Evolutionary conservation across 768 basidiomycete species (phyloP), one percentile per base, ranked within the genome.

Genomic region (Hericium rajendrae): DNA sequence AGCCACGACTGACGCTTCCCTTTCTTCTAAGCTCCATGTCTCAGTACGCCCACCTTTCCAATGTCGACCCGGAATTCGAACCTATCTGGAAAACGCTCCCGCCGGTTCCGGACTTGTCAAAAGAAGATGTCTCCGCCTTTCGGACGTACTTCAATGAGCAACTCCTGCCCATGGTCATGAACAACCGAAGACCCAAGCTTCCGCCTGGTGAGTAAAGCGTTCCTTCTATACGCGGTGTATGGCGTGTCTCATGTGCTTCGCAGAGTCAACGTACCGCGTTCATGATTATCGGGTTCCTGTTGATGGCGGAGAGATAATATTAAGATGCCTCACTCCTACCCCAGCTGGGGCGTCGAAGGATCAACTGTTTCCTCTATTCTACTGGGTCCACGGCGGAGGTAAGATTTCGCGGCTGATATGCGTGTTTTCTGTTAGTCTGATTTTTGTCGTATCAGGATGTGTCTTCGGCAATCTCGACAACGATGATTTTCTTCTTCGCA

Each of bases 401-500:
- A 22, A n/a, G 60, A 9, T 15, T 24, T 16, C 16, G 18, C 50
- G n/a, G 6, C 15, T 4, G 22, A 38, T n/a, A 9, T 13, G 11
- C 13, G 3, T 46, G 4, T 46, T 5, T 8, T 13, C 10, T 38
- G 16, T 18, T 8, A 18, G 12, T 26, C 28, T 32, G 5, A 32
- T 32, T 4, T n/a, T 1, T 11, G 8, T n/a, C 11, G 16, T 38
- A 22, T 26, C 22, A 62, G 61, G 61, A 22, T 59, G 51, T n/a
- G 20, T 57, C 3, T 40, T 55, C 9, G 63, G 63, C 2, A 43
- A 57, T 13, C 18, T 66, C 13, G 57, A 64, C 11, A 15, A 26
- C 2, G 62, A 65, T 43, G 64, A 63, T 51, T 49, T 32, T 13
- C 40, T 54, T 20, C 59, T 63, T 11, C 57, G 62, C 24, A 50